phyloP scores from a whole-genome alignment of 768 basidiomycete genomes.

The Pisolithus sp. region DNA sequence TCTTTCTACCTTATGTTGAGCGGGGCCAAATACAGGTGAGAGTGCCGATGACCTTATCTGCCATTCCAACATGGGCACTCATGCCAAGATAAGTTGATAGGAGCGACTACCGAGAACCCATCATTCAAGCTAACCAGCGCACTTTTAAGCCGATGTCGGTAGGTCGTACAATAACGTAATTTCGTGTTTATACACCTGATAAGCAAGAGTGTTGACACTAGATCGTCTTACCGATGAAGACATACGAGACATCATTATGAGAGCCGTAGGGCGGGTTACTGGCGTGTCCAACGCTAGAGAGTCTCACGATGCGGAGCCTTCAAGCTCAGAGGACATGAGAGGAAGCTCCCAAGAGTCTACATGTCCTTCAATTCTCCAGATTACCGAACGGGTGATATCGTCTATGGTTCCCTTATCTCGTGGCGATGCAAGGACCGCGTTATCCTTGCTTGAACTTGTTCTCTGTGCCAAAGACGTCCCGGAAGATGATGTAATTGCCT shows the following conservation, averaged over 20 bases:
- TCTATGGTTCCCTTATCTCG: constrained; percentile 48
- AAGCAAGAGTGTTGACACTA: constrained; percentile 63
- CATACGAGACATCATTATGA: constrained; percentile 49
- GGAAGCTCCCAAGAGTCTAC: constrained; percentile 16
- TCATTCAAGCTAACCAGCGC: constrained; percentile 76
- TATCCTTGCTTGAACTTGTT: constrained; percentile 71
- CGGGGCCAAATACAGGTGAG: constrained; percentile 63
- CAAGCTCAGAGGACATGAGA: constrained; percentile 11
- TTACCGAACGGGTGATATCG: constrained; percentile 42
- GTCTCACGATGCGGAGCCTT: constrained; percentile 4
- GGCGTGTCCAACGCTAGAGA: background rate
- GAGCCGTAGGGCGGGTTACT: constrained; percentile 39
- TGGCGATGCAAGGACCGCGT: constrained; percentile 73
- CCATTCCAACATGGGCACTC: background rate
- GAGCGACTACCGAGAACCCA: constrained; percentile 87
- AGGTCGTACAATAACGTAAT: constrained; percentile 16
- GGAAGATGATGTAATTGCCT: constrained; percentile 46
- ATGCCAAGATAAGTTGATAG: constrained; percentile 45
- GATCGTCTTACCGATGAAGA: constrained; percentile 61
- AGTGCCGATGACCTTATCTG: background rate
- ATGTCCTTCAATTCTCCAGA: constrained; percentile 28
- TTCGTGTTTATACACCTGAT: constrained; percentile 13
- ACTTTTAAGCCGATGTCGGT: constrained; percentile 73
- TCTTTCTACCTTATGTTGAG: constrained; percentile 79
- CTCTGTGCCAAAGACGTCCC: constrained; percentile 37